Evolutionary conservation across 352 stramenopile genomes (phyloP).

Genomic region (Poterioochromonas sp.): DNA sequence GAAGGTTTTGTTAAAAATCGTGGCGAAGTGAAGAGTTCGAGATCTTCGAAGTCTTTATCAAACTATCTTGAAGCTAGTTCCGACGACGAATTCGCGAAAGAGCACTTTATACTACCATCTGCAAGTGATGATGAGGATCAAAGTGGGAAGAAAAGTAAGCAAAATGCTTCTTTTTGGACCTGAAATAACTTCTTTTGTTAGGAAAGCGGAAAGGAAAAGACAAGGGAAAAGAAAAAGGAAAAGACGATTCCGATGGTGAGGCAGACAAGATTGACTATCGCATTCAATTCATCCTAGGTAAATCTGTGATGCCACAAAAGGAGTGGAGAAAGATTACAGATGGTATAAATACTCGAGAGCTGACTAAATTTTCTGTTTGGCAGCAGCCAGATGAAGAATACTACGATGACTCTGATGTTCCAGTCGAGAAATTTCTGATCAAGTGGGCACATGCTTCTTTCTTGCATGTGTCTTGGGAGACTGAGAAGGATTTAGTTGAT

Average conservation of each 20-base stretch:
- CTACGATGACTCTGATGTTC: not conserved
- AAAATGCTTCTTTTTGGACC: not conserved
- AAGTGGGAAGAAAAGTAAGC: not conserved
- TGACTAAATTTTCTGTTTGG: slow-evolving; percentile 57
- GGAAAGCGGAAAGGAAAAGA: not conserved
- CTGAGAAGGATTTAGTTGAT: slow-evolving; percentile 47
- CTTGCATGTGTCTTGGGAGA: slow-evolving; percentile 95
- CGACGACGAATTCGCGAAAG: not conserved
- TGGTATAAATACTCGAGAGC: slow-evolving; percentile 59
- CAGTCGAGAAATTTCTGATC: slow-evolving; percentile 89
- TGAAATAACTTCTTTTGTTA: not conserved
- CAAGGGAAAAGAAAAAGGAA: not conserved
- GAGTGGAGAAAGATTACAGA: slow-evolving; percentile 52
- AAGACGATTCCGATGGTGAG: not conserved
- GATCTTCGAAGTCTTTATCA: too few relatives aligned
- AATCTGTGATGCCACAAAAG: slow-evolving; percentile 43
- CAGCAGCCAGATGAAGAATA: slow-evolving; percentile 48
- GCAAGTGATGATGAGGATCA: not conserved
- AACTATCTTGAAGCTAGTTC: slow-evolving; percentile 18
- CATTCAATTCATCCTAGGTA: slow-evolving; percentile 82
- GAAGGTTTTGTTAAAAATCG: too few relatives aligned
- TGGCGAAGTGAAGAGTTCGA: too few relatives aligned
- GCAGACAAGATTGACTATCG: slow-evolving; percentile 51
- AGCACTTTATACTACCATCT: not conserved
- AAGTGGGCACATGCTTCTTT: slow-evolving; percentile 98